Conservation (phyloP, 2,329 filamentous ascomycete species). For the Cercospora sojina region DNA sequence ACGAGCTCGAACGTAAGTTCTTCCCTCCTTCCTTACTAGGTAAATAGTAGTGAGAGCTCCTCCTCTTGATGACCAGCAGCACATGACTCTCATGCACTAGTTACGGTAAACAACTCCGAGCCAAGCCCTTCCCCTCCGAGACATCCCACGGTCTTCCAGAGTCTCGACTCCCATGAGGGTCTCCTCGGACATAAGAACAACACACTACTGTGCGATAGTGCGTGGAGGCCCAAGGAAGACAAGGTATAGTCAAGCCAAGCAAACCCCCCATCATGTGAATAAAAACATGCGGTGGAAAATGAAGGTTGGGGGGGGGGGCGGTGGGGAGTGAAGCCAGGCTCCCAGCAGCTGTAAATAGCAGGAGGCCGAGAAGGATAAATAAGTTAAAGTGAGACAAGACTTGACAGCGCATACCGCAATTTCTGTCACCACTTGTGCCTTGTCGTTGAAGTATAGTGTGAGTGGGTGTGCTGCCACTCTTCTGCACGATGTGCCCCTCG, state of each 20-base stretch:
- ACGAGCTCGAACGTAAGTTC: background rate
- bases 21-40: background rate
- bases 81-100: background rate
- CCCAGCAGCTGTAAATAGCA: background rate
- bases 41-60: background rate
- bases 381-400: slow-evolving; percentile 6
- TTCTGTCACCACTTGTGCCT: background rate
- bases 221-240: background rate
- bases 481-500: background rate
- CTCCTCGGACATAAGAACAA: background rate
- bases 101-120: background rate
- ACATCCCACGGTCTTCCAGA: background rate
- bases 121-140: background rate
- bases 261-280: background rate
- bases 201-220: background rate
- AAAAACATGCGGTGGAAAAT: background rate
- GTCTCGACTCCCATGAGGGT: background rate
- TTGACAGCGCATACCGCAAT: slow-evolving; percentile 4
- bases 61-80: background rate
- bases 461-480: background rate
- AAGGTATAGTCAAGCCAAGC: background rate
- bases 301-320: background rate
- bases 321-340: background rate
- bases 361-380: background rate
- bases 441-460: background rate